Evolutionary conservation across 495 filamentous ascomycete genomes (phyloP).

Genomic region (Talaromyces borbonicus): DNA sequence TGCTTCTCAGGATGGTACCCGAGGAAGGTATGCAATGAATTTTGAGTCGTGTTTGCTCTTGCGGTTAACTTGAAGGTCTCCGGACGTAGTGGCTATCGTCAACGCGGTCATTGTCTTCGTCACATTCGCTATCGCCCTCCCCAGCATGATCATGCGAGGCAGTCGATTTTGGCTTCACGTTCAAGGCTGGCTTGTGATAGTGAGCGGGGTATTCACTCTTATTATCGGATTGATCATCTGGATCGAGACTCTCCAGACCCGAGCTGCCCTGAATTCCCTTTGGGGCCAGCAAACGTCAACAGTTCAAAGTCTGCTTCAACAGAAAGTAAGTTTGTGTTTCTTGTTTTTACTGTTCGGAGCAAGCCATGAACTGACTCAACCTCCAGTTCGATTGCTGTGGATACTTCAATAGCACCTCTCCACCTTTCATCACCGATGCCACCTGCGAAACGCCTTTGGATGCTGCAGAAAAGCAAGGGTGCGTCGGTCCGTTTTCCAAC

Average conservation of each 20-base stretch:
- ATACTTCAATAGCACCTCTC: constrained; percentile 55
- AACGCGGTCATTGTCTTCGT: constrained; percentile 57
- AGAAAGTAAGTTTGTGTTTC: constrained; percentile 38
- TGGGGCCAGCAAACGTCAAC: constrained; percentile 42
- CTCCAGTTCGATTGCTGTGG: constrained; percentile 72
- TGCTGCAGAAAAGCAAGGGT: constrained; percentile 56
- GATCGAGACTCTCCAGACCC: constrained; percentile 57
- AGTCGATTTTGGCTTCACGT: constrained; percentile 32
- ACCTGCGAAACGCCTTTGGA: constrained; percentile 51
- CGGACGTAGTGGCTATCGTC: constrained; percentile 45
- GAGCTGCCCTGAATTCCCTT: constrained; percentile 41
- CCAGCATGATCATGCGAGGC: constrained; percentile 21
- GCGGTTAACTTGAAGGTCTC: background rate
- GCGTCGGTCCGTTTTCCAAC: constrained; percentile 48
- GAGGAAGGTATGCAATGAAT: constrained; percentile 39
- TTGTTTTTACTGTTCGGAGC: background rate
- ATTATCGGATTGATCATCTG: constrained; percentile 56
- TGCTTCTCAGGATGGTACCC: constrained; percentile 53
- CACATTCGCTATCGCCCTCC: constrained; percentile 31
- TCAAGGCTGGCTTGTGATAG: constrained; percentile 47
- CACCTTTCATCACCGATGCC: constrained; percentile 50
- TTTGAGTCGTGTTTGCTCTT: background rate
- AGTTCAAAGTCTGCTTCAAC: constrained; percentile 54
- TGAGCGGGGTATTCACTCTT: constrained; percentile 54
- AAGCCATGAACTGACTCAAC: background rate